Percentiles rank a stretch among this genome's conserved stretches.
Conservation (phyloP, 768 basidiomycete species). For the Mrakia hoshinonis region DNA sequence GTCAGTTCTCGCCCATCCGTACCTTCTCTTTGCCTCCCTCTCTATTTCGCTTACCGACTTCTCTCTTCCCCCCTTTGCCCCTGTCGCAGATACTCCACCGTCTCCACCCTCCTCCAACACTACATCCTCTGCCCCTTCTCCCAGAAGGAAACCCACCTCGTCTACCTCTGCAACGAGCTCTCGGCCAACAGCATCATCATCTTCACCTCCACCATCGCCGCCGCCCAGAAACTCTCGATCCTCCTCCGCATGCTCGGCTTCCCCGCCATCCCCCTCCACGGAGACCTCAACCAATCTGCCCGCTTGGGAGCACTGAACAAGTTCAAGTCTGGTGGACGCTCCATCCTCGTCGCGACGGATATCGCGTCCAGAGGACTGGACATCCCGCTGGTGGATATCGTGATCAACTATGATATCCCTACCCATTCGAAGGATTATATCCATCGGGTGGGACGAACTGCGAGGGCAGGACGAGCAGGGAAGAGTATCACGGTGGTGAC, state of each 20-base stretch:
- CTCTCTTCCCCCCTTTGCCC: background rate
- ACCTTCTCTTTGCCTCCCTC: background rate
- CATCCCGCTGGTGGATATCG: constrained; percentile 88
- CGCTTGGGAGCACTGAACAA: constrained; percentile 86
- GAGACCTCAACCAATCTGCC: constrained; percentile 86
- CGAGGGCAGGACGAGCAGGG: constrained; percentile 92
- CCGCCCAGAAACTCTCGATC: constrained; percentile 80
- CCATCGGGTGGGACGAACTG: constrained; percentile 93
- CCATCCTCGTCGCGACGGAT: constrained; percentile 88
- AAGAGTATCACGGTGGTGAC: constrained; percentile 96
- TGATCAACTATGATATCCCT: constrained; percentile 96
- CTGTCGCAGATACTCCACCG: constrained; percentile 79
- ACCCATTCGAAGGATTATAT: constrained; percentile 99
- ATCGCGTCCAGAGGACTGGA: constrained; percentile 84
- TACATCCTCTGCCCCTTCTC: constrained; percentile 86
- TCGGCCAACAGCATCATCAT: constrained; percentile 90
- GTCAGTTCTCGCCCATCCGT: constrained; percentile 46
- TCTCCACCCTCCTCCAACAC: constrained; percentile 87
- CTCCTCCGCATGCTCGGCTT: constrained; percentile 84
- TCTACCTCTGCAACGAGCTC: constrained; percentile 78
- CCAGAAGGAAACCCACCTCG: constrained; percentile 83
- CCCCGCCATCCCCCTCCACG: constrained; percentile 89
- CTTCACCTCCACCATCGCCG: constrained; percentile 90
- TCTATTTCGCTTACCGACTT: background rate
- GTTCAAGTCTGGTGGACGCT: constrained; percentile 89